Base-by-base conservation (phyloP, 2,329 filamentous ascomycete species). In the Hypoxylon sp. region DNA sequence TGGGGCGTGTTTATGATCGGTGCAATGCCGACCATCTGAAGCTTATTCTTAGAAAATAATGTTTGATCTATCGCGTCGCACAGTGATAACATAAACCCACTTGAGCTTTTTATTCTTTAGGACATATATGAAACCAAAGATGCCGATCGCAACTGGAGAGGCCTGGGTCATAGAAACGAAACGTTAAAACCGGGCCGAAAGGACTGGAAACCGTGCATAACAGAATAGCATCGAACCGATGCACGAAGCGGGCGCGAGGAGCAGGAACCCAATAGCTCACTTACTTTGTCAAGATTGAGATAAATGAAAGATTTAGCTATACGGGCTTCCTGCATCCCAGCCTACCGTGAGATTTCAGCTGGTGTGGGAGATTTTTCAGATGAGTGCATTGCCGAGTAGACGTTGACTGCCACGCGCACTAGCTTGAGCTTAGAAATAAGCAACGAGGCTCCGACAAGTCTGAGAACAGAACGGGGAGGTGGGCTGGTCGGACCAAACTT, bases 391-490 rank as follows among this genome's bases (percentile, higher is more conserved):
- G 17, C n/a, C 46, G 6, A n/a, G 15, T 21, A 37, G 24, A 11
- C 24, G 15, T 24, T 44, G 31, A 5, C n/a, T 35, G 44, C 51
- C 10, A 51, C 10, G n/a, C 31, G 29, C 29, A 42, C 11, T 37
- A 42, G 51, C 17, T 37, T 17, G 5, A 27, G 31, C 29, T 17
- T 24, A 1, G 21, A 24, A 44, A 27, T 17, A 19, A 39, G 39
- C 17, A 19, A 19, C 19, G 13, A 46, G 13, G 24, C 10, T 7
- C 19, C 39, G 31, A 48, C 7, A 21, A 2, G 27, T 44, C 39
- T 32, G 47, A 65, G 39, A 31, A 35, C 11, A 51, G 15, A 44
- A 44, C 15, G 47, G 29, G 29, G 32, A 53, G 32, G 50, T n/a
- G 32, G 27, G 10, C 17, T 15, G 44, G n/a, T 4, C 46, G 10